Base-by-base conservation (phyloP, 768 basidiomycete species). In the Russula sp. region DNA sequence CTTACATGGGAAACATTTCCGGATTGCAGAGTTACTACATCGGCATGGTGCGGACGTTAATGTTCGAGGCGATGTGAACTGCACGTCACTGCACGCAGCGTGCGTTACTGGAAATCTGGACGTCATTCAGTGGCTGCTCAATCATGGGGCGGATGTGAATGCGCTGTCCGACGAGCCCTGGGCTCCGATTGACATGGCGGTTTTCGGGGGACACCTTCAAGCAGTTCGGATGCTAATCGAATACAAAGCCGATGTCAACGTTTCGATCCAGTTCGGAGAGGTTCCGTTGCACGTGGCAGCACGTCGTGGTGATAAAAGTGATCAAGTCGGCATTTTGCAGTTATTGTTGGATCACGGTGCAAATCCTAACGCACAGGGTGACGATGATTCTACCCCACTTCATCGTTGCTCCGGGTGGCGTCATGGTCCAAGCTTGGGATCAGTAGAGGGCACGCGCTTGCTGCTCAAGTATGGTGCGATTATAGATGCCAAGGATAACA, bases 121-220 rank as follows among this genome's bases (percentile, higher is more conserved):
- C n/a, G n/a, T n/a, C n/a, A n/a, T n/a, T n/a, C n/a, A n/a, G n/a
- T n/a, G n/a, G n/a, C n/a, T n/a, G n/a, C n/a, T n/a, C 28, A 14
- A 30, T 16, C 59, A 16, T 9, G 26, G 59, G 4, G 59, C 38
- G 2, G 38, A 60, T 9, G 28, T 60, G 26, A 20, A 56, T 50
- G 18, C 28, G 11, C 55, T 11, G 9, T 1, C 26, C 1, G 3
- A 1, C 1, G n/a, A 0, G 2, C 2, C 0, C 30, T 34, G n/a
- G n/a, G n/a, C n/a, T 14, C 6, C 62, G 34, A 40, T 63, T 0
- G 48, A 63, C 32, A 1, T 1, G 0, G 62, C 62, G 18, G 34
- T 22, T 26, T 1, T 1, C 4, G 0, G 10, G 0, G 46, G 44
- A 26, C 9, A 57, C 1, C 9, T 56, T 24, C 6, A 38, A 18